Evolutionary conservation across 1,139 yeast genomes (phyloP).

Genomic region (Yamadazyma pseudoaaseri): DNA sequence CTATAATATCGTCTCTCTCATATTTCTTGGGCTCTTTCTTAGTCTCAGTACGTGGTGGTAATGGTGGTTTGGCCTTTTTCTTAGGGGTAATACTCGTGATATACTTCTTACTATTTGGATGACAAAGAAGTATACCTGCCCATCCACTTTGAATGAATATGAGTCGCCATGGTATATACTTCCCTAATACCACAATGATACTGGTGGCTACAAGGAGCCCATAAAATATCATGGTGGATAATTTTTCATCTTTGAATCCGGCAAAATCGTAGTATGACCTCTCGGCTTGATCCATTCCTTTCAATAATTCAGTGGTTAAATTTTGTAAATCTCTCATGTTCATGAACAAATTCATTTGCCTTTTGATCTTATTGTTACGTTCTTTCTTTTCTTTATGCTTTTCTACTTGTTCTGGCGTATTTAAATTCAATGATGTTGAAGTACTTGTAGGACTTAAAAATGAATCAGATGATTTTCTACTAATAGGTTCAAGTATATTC

Average conservation of each 20-base stretch:
- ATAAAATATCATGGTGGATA: constrained; percentile 56
- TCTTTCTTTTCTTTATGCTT: constrained; percentile 19
- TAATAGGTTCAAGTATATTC: constrained; percentile 13
- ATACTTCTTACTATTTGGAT: constrained; percentile 52
- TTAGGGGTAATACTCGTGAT: constrained; percentile 19
- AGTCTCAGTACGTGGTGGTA: constrained; percentile 8
- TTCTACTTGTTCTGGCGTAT: constrained; percentile 14
- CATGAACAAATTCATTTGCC: constrained; percentile 46
- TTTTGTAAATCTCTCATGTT: constrained; percentile 66
- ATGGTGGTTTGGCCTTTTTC: constrained; percentile 11
- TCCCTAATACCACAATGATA: constrained; percentile 51
- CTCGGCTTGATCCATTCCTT: constrained; percentile 53
- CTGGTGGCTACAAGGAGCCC: constrained; percentile 33
- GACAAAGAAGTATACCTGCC: constrained; percentile 48
- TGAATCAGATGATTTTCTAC: constrained; percentile 23
- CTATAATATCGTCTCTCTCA: constrained; percentile 4
- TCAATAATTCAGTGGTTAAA: constrained; percentile 55
- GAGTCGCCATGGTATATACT: constrained; percentile 65
- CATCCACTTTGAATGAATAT: constrained; percentile 59
- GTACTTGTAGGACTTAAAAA: constrained; percentile 4
- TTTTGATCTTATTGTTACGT: constrained; percentile 24
- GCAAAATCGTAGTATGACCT: constrained; percentile 60
- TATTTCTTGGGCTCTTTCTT: constrained; percentile 6
- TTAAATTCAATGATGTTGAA: constrained; percentile 6
- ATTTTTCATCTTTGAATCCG: constrained; percentile 68